Evolutionary conservation across 169 alveolate species (phyloP).

Genomic region (Cryptosporidium sp.): DNA sequence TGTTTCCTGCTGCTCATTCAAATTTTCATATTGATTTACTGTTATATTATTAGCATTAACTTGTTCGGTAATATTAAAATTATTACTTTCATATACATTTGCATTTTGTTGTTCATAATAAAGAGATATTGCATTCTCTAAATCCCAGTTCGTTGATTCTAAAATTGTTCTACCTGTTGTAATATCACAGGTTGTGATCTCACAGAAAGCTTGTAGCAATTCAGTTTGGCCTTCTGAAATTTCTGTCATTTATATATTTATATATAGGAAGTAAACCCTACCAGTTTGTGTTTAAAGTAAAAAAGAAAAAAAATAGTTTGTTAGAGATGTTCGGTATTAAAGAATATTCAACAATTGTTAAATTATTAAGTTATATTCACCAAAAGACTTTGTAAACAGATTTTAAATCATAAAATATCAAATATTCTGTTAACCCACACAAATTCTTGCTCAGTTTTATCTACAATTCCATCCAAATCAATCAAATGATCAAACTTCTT

Average conservation of each 20-base stretch:
- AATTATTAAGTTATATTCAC: too few species aligned
- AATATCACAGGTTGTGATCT: conserved; percentile 42
- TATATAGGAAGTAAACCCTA: neutral
- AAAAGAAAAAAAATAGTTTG: too few species aligned
- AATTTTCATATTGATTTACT: neutral
- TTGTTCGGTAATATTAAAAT: neutral
- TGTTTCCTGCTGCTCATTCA: neutral
- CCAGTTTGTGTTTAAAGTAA: too few species aligned
- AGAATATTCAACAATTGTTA: neutral
- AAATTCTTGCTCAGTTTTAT: neutral
- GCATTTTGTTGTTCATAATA: conserved; percentile 47
- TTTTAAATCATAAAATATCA: too few species aligned
- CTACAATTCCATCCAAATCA: neutral
- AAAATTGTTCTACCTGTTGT: conserved; percentile 18
- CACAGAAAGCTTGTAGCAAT: conserved; percentile 27
- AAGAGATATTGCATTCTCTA: conserved; percentile 46
- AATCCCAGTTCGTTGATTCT: conserved; percentile 68
- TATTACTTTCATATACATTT: neutral
- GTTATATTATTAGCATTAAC: neutral
- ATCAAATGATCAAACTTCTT: neutral
- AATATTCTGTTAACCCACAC: neutral
- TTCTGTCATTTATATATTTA: conserved; percentile 9
- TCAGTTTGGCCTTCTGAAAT: neutral
- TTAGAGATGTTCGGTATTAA: neutral
- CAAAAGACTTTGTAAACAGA: neutral